Percentiles rank a stretch among this genome's conserved stretches.
Evolutionary conservation across 768 basidiomycete species (phyloP).

Genomic region (Saitozyma podzolica): DNA sequence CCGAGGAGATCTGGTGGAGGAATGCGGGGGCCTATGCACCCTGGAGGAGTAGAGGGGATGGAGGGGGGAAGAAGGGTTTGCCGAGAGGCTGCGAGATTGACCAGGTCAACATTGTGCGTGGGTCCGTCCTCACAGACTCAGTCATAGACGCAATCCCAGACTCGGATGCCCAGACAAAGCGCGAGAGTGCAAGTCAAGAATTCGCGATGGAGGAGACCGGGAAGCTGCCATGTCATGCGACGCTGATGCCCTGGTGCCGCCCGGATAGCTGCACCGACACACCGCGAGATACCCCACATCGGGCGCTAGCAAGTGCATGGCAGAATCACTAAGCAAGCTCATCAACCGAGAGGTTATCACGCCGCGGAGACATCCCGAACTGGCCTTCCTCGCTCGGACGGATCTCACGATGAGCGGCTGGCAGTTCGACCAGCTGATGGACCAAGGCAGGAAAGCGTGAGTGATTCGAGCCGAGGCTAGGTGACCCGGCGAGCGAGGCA

Average conservation of each 20-base stretch:
- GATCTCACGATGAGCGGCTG: conserved; percentile 38
- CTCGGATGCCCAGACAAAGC: neutral
- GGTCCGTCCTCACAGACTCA: too few relatives aligned
- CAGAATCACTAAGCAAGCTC: conserved; percentile 30
- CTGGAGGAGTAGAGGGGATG: conserved; percentile 25
- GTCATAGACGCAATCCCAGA: neutral
- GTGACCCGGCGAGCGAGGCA: neutral
- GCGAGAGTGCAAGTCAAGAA: neutral
- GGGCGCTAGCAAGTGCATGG: conserved; percentile 18
- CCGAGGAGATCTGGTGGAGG: conserved; percentile 39
- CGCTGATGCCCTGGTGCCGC: neutral
- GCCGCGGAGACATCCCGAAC: conserved; percentile 33
- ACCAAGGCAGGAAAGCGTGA: conserved; percentile 43
- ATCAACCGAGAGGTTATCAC: conserved; percentile 18
- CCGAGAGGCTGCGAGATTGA: conserved; percentile 44
- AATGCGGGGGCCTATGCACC: conserved; percentile 44
- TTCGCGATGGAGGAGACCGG: neutral
- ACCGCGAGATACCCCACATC: conserved; percentile 42
- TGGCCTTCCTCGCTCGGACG: conserved; percentile 34
- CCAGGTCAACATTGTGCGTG: conserved; percentile 43
- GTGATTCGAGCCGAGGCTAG: conserved; percentile 5
- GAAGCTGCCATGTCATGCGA: too few relatives aligned
- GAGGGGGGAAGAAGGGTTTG: conserved; percentile 33
- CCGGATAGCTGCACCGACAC: conserved; percentile 41
- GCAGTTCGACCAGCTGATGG: conserved; percentile 36